phyloP scores from a whole-genome alignment of 208 protist genomes.

The Trypanosoma lewisi region DNA sequence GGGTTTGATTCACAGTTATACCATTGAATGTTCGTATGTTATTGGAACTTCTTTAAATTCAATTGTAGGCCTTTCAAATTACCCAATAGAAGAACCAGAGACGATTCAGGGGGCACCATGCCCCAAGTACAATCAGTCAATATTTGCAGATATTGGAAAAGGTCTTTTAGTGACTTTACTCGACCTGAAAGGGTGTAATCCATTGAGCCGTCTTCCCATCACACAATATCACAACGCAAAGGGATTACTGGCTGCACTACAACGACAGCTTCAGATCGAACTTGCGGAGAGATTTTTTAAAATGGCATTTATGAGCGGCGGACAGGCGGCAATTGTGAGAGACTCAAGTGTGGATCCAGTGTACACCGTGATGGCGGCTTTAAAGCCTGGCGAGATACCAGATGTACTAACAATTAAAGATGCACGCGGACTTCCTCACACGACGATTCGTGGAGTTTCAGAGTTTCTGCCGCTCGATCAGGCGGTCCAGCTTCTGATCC shows the following conservation, averaged over 20 bases:
- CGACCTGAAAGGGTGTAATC: slow-evolving; percentile 82
- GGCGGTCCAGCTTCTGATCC: slow-evolving; percentile 47
- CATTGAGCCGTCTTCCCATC: slow-evolving; percentile 53
- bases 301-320: slow-evolving; percentile 49
- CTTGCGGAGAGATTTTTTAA: slow-evolving; percentile 68
- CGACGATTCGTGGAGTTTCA: slow-evolving; percentile 49
- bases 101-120: slow-evolving; percentile 20
- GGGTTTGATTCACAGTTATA: slow-evolving; percentile 85
- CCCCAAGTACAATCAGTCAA: slow-evolving; percentile 53
- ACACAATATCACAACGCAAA: slow-evolving; percentile 55
- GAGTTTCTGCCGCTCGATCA: slow-evolving; percentile 58
- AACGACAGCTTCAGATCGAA: slow-evolving; percentile 77
- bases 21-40: slow-evolving; percentile 91
- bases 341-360: slow-evolving; percentile 12
- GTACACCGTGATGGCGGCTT: slow-evolving; percentile 32
- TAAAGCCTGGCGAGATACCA: slow-evolving; percentile 52
- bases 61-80: slow-evolving; percentile 32
- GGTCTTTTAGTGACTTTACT: slow-evolving; percentile 73
- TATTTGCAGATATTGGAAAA: slow-evolving; percentile 78
- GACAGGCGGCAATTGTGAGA: slow-evolving; percentile 23
- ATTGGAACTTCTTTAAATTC: slow-evolving; percentile 58
- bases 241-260: slow-evolving; percentile 61
- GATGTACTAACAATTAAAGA: slow-evolving; percentile 66
- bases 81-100: slow-evolving; percentile 30
- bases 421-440: slow-evolving; percentile 48